Evolutionary conservation across 148 eudicot genomes (phyloP).

Genomic region (Pouteria glomerata): DNA sequence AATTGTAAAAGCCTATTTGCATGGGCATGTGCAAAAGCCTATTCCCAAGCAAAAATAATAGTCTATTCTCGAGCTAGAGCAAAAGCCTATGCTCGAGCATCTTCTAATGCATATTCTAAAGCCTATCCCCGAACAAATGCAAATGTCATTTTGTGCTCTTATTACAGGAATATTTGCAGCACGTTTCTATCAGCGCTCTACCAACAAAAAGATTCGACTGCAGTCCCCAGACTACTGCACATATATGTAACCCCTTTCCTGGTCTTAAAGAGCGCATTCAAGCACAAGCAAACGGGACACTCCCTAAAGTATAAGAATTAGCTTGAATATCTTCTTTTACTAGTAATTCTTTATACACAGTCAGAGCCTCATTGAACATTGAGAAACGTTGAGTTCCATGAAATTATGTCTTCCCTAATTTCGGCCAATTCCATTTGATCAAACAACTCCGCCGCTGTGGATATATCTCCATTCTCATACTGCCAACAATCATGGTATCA

Average conservation of each 20-base stretch:
- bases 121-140: too few species aligned
- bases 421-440: constrained; percentile 36
- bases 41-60: too few species aligned
- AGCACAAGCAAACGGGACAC: constrained; percentile 9
- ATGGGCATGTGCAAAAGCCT: too few species aligned
- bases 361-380: constrained; percentile 37
- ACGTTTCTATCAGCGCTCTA: constrained; percentile 14
- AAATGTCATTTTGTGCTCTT: too few species aligned
- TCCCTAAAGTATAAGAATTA: constrained; percentile 48
- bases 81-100: too few species aligned
- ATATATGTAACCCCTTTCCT: too few species aligned
- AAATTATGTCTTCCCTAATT: constrained; percentile 32
- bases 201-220: not conserved
- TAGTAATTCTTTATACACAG: constrained; percentile 31
- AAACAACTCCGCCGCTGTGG: constrained; percentile 38
- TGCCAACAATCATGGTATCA: constrained; percentile 57
- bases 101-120: too few species aligned
- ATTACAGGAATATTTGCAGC: too few species aligned
- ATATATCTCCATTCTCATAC: constrained; percentile 42
- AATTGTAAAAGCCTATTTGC: too few species aligned
- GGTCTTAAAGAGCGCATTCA: too few species aligned
- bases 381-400: constrained; percentile 56
- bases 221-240: constrained; percentile 21
- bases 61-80: too few species aligned
- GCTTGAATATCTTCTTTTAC: constrained; percentile 24